Conservation (phyloP, 805 yeast genomes). For the Myxozyma kluyveri region DNA sequence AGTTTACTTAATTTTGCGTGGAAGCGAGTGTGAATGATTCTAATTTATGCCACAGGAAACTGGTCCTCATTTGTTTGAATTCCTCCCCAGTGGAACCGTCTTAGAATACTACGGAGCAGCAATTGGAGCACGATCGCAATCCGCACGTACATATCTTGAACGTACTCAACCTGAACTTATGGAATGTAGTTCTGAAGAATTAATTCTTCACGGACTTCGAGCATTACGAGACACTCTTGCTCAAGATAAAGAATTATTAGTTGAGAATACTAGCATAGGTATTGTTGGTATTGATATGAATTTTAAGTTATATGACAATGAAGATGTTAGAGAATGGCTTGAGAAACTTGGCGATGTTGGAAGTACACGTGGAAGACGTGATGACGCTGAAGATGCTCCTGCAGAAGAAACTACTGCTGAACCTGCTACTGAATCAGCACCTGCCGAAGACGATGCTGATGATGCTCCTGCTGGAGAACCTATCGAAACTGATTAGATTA, state of each 20-base stretch:
- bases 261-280: constrained; percentile 83
- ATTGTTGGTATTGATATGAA: constrained; percentile 80
- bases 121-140: constrained; percentile 98
- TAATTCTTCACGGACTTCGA: constrained; percentile 79
- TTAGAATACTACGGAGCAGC: constrained; percentile 91
- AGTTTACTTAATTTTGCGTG: not conserved
- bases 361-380: constrained; percentile 23
- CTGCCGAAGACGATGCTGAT: constrained; percentile 1
- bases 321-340: constrained; percentile 78
- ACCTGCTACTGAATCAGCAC: constrained; percentile 1
- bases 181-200: constrained; percentile 61
- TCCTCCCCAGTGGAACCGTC: constrained; percentile 92
- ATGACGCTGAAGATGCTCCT: constrained; percentile 8
- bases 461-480: constrained; percentile 22
- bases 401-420: constrained; percentile 9
- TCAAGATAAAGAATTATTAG: constrained; percentile 87
- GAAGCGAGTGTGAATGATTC: not conserved
- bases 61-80: constrained; percentile 92
- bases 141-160: constrained; percentile 93
- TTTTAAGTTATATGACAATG: constrained; percentile 82
- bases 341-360: constrained; percentile 53
- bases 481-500: constrained; percentile 21
- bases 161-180: constrained; percentile 71
- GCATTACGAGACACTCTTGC: constrained; percentile 92
- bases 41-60: constrained; percentile 47